Base-by-base conservation (phyloP, 1,284 basidiomycete genomes). In the Tilletia setariae region DNA sequence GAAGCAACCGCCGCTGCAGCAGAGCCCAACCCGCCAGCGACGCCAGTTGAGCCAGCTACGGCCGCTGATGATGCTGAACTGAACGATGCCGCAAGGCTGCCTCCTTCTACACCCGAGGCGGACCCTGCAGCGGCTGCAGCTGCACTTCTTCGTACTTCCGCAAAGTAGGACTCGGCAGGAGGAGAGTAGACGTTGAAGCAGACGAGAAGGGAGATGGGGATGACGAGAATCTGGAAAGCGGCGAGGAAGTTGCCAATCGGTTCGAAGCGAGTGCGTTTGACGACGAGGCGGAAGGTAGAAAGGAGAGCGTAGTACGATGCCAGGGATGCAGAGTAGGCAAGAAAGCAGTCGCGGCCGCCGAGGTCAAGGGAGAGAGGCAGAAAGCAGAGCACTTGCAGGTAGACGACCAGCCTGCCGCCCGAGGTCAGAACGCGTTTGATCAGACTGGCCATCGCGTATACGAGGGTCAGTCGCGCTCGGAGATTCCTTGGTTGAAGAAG, bases 351-450 rank as follows among this genome's bases (percentile, higher is more conserved):
- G 44, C 76, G 73, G n/a, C 78, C 77, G 1, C 78, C 78, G n/a
- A 79, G 71, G 69, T 82, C 80, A 65, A 82, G 76, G 1, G 80
- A 72, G 19, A 82, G 73, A 1, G 80, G 80, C 16, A 82, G 74
- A 64, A 79, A 82, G 62, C 79, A 73, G 67, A 82, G 72, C n/a
- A 81, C 74, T 70, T 82, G 80, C 11, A 81, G 67, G 51, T 80
- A 73, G 30, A 76, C 76, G 8, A 74, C 71, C 28, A 76, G 70
- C 13, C 76, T 68, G 35, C 75, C 75, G 64, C 78, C 73, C 66
- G 73, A 74, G 68, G 74, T 68, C 51, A 72, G 67, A 8, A 76
- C 62, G 7, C 76, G 63, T 28, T 64, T 68, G 28, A 67, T 53
- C 35, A 75, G 65, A 21, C 76, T 61, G 75, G 76, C 76, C 40